Percentiles rank a stretch among this genome's conserved stretches.
Conservation (phyloP, 768 basidiomycete species). For the Mycena crocata region DNA sequence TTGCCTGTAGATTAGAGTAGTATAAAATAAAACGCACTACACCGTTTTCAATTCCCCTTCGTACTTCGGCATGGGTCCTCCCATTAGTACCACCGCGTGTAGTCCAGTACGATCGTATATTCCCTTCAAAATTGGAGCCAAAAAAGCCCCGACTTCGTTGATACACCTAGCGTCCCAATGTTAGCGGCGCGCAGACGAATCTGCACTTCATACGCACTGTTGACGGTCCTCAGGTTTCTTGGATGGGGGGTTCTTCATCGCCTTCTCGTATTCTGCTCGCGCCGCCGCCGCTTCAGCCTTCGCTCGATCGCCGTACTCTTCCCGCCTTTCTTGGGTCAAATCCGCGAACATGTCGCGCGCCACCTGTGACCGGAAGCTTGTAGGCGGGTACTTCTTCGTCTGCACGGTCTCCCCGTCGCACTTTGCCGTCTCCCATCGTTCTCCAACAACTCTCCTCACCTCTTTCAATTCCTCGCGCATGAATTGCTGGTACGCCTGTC, state of each 20-base stretch:
- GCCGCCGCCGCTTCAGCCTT: background rate
- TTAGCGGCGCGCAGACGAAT: background rate
- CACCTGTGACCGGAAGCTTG: background rate
- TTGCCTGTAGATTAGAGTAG: background rate
- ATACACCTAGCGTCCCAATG: background rate
- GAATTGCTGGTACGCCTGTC: conserved; percentile 3
- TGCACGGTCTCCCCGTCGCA: background rate
- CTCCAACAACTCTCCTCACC: background rate
- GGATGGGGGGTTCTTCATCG: background rate
- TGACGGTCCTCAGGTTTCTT: background rate
- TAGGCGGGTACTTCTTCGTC: background rate
- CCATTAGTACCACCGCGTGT: background rate
- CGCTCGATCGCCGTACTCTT: background rate
- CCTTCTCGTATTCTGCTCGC: background rate
- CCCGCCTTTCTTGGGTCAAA: background rate
- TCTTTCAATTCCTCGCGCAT: background rate
- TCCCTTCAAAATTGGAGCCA: background rate
- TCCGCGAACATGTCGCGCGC: background rate
- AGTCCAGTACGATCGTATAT: background rate
- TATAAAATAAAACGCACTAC: background rate
- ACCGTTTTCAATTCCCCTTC: background rate
- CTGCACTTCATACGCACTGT: background rate
- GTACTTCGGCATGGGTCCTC: background rate
- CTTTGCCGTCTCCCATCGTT: background rate
- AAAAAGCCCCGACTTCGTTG: background rate